Evolutionary conservation across 768 basidiomycete species (phyloP), one percentile per base, ranked within the genome.

Genomic region (Pleurotus platypus): DNA sequence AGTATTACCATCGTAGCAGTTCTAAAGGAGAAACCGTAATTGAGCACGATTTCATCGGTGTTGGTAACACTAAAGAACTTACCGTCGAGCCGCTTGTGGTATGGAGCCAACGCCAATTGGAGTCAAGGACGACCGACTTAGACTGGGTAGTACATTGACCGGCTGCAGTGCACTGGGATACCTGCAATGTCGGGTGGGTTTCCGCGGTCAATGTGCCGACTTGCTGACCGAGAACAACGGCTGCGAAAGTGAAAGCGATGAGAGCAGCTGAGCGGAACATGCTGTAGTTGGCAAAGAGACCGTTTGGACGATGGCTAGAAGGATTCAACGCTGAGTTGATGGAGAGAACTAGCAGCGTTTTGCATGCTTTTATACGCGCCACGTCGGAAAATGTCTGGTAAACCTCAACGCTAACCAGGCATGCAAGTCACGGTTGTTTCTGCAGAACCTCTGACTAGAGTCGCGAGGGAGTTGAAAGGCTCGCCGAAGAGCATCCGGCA

Each of bases 1-100:
- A 11, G 63, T 56, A 66, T 75, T 75, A 39, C 75, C 74, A 58
- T 71, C 74, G 69, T 74, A 74, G 65, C 74, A 61, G 50, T 61
- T 61, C 51, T 54, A 15, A 7, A 24, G 30, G 30, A 11, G 18
- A 40, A 42, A 22, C 39, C 22, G 27, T 30, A n/a, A 27, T 27
- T 27, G 27, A 50, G 27, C 30, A 1, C 15, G 5, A 35, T 15
- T 3, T 5, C 26, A 27, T 12, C 11, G 11, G 11, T 26, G 24
- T 15, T 37, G 20, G 27, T 15, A 16, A 35, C 13, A 9, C 15
- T 7, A 26, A 50, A n/a, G 30, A 8, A 37, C 51, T 39, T 5
- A 43, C 51, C 22, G 58, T 61, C 64, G 67, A 57, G 61, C 55
- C 55, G 40, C 30, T 46, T 5, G 55, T 56, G 26, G 46, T 47